Conservation (phyloP, 2,329 filamentous ascomycete species). For the Penicillium sp. region DNA sequence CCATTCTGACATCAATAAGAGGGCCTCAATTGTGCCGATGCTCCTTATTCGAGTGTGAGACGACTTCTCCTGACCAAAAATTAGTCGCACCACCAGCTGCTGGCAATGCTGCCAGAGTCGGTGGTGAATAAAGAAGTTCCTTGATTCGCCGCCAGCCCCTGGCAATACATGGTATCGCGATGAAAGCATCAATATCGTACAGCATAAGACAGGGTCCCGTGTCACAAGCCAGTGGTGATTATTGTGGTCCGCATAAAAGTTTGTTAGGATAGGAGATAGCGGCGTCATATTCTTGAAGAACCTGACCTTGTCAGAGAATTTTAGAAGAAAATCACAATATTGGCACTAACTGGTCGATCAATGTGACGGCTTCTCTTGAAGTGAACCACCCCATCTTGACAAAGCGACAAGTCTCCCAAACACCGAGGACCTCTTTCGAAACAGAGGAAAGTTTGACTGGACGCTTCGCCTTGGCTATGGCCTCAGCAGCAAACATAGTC, state of each 20-base stretch:
- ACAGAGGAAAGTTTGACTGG: slow-evolving; percentile 25
- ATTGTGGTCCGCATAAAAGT: slow-evolving; percentile 43
- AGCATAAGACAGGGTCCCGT: slow-evolving; percentile 46
- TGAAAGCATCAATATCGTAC: slow-evolving; percentile 48
- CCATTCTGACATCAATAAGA: slow-evolving; percentile 49
- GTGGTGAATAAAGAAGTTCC: slow-evolving; percentile 48
- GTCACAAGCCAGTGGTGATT: slow-evolving; percentile 44
- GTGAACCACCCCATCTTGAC: slow-evolving; percentile 51
- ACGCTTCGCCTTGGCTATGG: slow-evolving; percentile 14
- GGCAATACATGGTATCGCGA: slow-evolving; percentile 44
- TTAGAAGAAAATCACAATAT: no score
- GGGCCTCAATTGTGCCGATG: slow-evolving; percentile 46
- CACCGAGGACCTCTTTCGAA: slow-evolving; percentile 32
- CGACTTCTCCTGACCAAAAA: slow-evolving; percentile 48
- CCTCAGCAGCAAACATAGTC: no score
- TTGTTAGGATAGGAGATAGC: slow-evolving; percentile 44
- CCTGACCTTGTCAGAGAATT: slow-evolving; percentile 16
- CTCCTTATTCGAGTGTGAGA: no score
- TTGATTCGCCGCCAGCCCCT: slow-evolving; percentile 39
- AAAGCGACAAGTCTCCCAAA: slow-evolving; percentile 48
- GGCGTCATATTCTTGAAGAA: slow-evolving; percentile 46
- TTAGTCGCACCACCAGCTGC: slow-evolving; percentile 46
- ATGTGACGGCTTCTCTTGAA: slow-evolving; percentile 46
- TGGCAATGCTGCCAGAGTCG: slow-evolving; percentile 49
- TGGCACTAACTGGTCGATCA: slow-evolving; percentile 45